Percentiles rank a stretch among this genome's conserved stretches.
phyloP scores from a whole-genome alignment of 75 land plant species.

The Sequoia sempervirens region DNA sequence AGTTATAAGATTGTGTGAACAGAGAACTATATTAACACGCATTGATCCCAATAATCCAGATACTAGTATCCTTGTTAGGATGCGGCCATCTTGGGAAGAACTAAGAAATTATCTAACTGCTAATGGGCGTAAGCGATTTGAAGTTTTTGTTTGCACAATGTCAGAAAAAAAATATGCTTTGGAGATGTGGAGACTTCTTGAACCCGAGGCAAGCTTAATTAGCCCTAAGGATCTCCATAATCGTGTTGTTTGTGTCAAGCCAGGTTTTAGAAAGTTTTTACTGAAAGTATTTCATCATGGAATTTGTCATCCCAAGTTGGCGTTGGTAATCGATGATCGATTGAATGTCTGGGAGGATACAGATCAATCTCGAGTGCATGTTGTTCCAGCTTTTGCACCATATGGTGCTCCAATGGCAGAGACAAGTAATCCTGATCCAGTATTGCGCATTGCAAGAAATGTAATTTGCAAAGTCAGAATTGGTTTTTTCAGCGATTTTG shows the following conservation, averaged over 20 bases:
- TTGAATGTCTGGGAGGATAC: conserved; percentile 82
- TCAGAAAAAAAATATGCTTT: conserved; percentile 93
- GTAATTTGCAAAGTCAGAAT: conserved; percentile 77
- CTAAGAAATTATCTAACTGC: conserved; percentile 77
- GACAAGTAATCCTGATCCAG: conserved; percentile 47
- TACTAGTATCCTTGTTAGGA: conserved; percentile 91
- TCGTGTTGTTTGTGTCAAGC: conserved; percentile 88
- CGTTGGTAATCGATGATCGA: conserved; percentile 90
- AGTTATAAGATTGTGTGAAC: conserved; percentile 71
- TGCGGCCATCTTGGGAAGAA: conserved; percentile 95
- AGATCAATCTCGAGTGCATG: conserved; percentile 86
- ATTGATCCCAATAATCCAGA: conserved; percentile 89
- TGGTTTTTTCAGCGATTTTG: conserved; percentile 58
- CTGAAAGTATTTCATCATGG: conserved; percentile 67
- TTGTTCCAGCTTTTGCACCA: conserved; percentile 88
- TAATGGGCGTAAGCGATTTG: conserved; percentile 94
- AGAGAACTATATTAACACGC: conserved; percentile 73
- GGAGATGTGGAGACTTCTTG: conserved; percentile 98
- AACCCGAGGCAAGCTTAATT: conserved; percentile 81
- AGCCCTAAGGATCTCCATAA: conserved; percentile 49
- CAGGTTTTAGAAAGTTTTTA: conserved; percentile 72
- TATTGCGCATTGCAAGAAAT: conserved; percentile 75
- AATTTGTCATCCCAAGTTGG: conserved; percentile 83
- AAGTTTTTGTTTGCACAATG: conserved; percentile 97
- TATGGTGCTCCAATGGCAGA: conserved; percentile 88